A percentile compares a stretch with the other conserved stretches of the same genome.
Evolutionary conservation across 2,329 filamentous ascomycete species (phyloP).

Genomic region (Septoria linicola): DNA sequence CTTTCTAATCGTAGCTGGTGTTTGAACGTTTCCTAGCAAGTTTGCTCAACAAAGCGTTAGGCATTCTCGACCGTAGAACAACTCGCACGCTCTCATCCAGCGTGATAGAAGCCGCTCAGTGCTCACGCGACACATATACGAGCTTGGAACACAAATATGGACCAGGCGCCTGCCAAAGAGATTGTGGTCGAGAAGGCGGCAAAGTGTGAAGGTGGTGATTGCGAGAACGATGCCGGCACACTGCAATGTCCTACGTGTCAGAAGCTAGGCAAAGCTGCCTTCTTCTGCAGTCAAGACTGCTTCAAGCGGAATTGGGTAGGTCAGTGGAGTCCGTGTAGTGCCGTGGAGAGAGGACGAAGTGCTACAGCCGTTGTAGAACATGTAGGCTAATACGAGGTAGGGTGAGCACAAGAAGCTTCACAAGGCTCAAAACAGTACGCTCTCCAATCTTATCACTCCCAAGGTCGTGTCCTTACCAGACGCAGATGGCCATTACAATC

Average conservation of each 20-base stretch:
- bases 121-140: not conserved
- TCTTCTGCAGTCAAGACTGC: constrained; percentile 97
- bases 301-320: constrained; percentile 98
- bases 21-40: not conserved
- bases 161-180: constrained; percentile 38
- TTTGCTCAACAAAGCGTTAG: not conserved
- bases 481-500: constrained; percentile 87
- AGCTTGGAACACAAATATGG: constrained; percentile 22
- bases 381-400: constrained; percentile 48
- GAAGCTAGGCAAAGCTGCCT: constrained; percentile 86
- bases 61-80: too few relatives aligned
- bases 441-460: constrained; percentile 71
- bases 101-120: not conserved
- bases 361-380: constrained; percentile 14
- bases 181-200: constrained; percentile 50
- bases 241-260: constrained; percentile 94
- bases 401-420: constrained; percentile 77
- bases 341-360: constrained; percentile 25
- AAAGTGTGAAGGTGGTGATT: constrained; percentile 79
- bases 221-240: constrained; percentile 78
- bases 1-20: not conserved
- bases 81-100: not conserved
- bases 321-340: constrained; percentile 27
- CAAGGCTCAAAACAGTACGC: constrained; percentile 71
- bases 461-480: constrained; percentile 83